Evolutionary conservation across 495 filamentous ascomycete genomes (phyloP).

Genomic region (Neurospora tetrasperma): DNA sequence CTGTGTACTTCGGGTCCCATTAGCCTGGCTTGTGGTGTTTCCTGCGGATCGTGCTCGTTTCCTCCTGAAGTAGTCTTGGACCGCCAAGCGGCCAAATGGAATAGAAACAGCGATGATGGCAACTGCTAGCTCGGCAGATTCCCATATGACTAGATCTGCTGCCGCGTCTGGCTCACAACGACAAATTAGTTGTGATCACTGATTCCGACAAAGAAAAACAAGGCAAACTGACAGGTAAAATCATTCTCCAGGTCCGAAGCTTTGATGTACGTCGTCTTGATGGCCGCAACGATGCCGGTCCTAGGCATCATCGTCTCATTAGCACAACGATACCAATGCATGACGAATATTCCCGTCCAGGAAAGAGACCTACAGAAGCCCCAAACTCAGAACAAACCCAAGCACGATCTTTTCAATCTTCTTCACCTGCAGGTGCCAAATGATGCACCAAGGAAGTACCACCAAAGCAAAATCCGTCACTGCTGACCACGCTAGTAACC

Average conservation of each 20-base stretch:
- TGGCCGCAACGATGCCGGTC: neutral
- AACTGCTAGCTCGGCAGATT: conserved; percentile 2
- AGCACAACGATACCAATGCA: neutral
- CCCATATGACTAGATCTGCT: conserved; percentile 4
- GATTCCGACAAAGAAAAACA: neutral
- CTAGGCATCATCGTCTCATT: neutral
- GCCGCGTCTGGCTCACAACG: neutral
- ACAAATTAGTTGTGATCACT: neutral
- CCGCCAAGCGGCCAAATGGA: neutral
- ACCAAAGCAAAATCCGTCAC: conserved; percentile 5
- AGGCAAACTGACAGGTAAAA: neutral
- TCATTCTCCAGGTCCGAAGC: neutral
- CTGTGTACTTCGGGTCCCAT: neutral
- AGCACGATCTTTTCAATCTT: conserved; percentile 17
- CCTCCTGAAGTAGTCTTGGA: neutral
- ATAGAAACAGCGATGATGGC: conserved; percentile 8
- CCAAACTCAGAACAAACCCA: conserved; percentile 18
- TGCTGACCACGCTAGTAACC: conserved; percentile 4
- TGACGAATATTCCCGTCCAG: no score
- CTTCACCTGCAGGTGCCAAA: conserved; percentile 17
- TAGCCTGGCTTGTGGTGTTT: neutral
- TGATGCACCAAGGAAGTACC: conserved; percentile 19
- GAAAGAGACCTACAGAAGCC: conserved; percentile 11
- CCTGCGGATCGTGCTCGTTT: neutral
- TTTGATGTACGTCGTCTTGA: neutral